phyloP scores from a whole-genome alignment of 2,329 filamentous ascomycete genomes.

The Fusarium vanettenii region DNA sequence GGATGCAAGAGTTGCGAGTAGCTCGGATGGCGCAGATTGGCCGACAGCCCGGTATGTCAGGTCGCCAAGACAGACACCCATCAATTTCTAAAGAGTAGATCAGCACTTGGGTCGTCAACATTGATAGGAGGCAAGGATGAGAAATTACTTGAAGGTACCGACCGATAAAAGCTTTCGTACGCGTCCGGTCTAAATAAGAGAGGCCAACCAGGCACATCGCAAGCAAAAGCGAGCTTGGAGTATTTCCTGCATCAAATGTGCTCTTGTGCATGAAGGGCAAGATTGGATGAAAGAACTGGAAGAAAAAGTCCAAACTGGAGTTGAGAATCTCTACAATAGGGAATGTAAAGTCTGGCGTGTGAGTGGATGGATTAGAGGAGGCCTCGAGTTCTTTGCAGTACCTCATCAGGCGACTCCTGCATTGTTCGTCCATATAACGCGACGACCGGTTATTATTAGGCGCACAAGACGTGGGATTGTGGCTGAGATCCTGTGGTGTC shows the following conservation, averaged over 20 bases:
- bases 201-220: conserved; percentile 22
- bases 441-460: background rate
- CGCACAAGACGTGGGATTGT: too few relatives aligned
- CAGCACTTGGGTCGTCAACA: background rate
- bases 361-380: background rate
- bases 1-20: conserved; percentile 6
- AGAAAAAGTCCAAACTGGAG: conserved; percentile 21
- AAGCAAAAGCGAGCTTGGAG: conserved; percentile 3
- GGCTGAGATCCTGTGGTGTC: background rate
- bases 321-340: conserved; percentile 8
- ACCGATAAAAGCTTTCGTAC: background rate
- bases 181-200: conserved; percentile 4
- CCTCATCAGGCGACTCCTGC: background rate
- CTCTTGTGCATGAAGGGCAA: conserved; percentile 17
- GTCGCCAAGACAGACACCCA: background rate
- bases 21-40: background rate
- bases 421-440: background rate
- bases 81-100: background rate
- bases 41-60: background rate
- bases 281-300: conserved; percentile 19
- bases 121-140: background rate
- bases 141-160: conserved; percentile 4
- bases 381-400: conserved; percentile 13
- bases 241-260: conserved; percentile 7
- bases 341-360: background rate